These are phyloP conservation scores for Elsinoe perseae DNA, from an alignment of 2,329 filamentous ascomycete genomes.

Conservation along the genomic window DNA sequence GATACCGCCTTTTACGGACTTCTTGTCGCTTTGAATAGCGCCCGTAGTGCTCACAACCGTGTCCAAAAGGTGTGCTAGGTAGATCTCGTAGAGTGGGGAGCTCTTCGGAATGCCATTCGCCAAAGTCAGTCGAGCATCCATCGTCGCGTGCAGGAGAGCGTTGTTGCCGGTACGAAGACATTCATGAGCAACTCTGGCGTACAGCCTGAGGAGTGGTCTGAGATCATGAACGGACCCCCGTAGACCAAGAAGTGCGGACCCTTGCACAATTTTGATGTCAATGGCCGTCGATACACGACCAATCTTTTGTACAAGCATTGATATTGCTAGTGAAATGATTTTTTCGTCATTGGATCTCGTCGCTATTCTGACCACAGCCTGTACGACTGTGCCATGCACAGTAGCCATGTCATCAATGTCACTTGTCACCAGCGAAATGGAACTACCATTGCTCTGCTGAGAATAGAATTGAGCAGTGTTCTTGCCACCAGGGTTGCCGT, in stretches of 20 bases:
- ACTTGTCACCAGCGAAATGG: conserved; percentile 67
- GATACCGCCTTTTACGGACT: conserved; percentile 59
- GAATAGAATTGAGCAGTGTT: conserved; percentile 22
- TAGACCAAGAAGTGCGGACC: conserved; percentile 69
- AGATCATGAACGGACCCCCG: conserved; percentile 76
- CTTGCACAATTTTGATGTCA: conserved; percentile 77
- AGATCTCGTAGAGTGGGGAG: conserved; percentile 73
- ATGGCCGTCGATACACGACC: conserved; percentile 72
- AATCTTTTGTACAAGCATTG: conserved; percentile 94
- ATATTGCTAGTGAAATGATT: conserved; percentile 85
- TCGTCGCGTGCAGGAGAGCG: conserved; percentile 63
- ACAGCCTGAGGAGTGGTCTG: conserved; percentile 75
- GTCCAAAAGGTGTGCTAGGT: conserved; percentile 75
- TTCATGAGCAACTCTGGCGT: conserved; percentile 65
- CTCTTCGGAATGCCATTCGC: conserved; percentile 60
- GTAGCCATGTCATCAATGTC: conserved; percentile 71
- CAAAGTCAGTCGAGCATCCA: conserved; percentile 71
- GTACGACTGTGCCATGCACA: conserved; percentile 82
- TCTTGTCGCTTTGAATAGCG: conserved; percentile 47
- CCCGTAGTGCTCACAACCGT: conserved; percentile 80
- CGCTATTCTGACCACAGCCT: conserved; percentile 87
- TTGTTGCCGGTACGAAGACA: conserved; percentile 62
- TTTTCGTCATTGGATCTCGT: conserved; percentile 75
- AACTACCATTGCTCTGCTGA: conserved; percentile 50
- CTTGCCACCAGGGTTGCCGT: conserved; percentile 35